phyloP scores from a whole-genome alignment of 257 asterid species.

The Nicotiana attenuata region DNA sequence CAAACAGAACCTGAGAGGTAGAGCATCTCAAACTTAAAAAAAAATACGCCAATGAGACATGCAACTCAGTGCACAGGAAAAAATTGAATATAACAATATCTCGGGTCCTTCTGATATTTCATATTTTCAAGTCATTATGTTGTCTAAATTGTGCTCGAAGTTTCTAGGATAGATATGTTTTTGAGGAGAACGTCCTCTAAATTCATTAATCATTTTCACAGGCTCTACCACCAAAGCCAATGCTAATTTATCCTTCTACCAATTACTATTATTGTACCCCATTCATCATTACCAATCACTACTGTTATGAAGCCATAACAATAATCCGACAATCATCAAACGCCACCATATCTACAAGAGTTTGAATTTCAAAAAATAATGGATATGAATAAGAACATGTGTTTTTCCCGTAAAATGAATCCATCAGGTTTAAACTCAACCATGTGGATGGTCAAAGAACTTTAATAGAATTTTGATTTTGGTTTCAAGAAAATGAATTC shows the following conservation, averaged over 20 bases:
- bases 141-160: background rate
- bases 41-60: background rate
- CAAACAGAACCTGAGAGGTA: constrained; percentile 12
- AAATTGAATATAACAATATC: background rate
- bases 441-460: background rate
- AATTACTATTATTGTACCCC: background rate
- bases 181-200: background rate
- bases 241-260: background rate
- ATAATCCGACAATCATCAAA: background rate
- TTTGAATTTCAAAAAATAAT: background rate
- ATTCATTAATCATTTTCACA: background rate
- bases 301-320: background rate
- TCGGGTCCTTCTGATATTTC: background rate
- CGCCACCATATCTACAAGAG: background rate
- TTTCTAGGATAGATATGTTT: background rate
- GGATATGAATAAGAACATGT: background rate
- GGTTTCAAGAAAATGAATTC: background rate
- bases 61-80: background rate
- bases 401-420: background rate
- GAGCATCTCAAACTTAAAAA: background rate
- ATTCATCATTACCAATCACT: background rate
- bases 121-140: background rate
- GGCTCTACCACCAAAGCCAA: background rate
- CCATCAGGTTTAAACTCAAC: background rate
- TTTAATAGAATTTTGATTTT: background rate